phyloP scores from a whole-genome alignment of 163 green algal species.

The Scenedesmus sp. region DNA sequence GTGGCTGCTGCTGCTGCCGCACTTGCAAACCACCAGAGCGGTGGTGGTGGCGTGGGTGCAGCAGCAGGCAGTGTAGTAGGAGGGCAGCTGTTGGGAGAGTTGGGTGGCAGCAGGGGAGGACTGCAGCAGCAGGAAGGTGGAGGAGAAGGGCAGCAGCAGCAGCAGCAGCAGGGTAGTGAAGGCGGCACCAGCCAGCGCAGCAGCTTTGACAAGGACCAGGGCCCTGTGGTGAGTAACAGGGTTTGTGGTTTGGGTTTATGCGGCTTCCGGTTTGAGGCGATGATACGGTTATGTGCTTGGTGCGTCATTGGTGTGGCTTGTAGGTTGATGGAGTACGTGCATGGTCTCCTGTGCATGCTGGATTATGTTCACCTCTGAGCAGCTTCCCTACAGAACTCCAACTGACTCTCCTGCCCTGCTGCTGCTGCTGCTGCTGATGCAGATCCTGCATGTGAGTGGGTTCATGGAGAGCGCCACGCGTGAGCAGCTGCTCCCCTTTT shows the following conservation, averaged over 20 bases:
- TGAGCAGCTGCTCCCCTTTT: conserved; percentile 37
- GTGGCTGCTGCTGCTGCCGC: neutral
- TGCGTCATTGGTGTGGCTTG: neutral
- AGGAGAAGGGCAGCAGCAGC: neutral
- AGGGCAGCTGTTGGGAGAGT: neutral
- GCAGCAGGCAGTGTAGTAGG: neutral
- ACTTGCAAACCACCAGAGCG: neutral
- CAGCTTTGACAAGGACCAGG: conserved; percentile 53
- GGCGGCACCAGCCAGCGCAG: neutral
- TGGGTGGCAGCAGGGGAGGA: neutral
- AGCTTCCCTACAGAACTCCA: too few species aligned
- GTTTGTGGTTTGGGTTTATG: neutral
- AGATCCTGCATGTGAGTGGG: conserved; percentile 53
- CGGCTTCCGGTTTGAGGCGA: neutral
- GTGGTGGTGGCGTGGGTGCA: neutral
- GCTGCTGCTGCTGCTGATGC: neutral
- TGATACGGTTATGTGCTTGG: neutral
- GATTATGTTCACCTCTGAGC: too few species aligned
- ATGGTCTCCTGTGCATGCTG: too few species aligned
- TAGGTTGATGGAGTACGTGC: neutral
- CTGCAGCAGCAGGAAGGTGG: neutral
- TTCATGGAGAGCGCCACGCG: conserved; percentile 49
- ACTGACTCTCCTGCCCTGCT: neutral
- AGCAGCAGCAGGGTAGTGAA: neutral
- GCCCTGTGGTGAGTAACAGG: conserved; percentile 45